Base-by-base conservation (phyloP, 352 stramenopile species). In the Pelagophyceae sp. region DNA sequence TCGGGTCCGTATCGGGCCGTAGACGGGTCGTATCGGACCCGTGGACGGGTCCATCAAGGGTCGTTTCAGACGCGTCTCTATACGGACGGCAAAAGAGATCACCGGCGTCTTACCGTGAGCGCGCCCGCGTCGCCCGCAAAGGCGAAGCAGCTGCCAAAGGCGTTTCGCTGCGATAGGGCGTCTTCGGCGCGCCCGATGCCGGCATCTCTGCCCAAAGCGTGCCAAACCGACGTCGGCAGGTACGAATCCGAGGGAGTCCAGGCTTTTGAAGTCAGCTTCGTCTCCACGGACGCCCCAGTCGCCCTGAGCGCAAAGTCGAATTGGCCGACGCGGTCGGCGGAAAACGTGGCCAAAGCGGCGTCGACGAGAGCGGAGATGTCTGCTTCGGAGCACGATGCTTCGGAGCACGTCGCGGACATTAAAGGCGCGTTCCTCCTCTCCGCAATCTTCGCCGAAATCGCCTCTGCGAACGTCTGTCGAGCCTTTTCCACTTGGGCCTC, bases 101-200 rank as follows among this genome's bases (percentile, higher is more conserved):
- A n/a, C n/a, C n/a, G n/a, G n/a, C n/a, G n/a, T n/a, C n/a, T n/a
- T n/a, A n/a, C 85, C 0, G 90, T 91, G 20, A 95, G 82, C 17
- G 84, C 88, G 29, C 89, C 90, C 11, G 79, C 83, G 3, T 82
- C 77, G 0, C 88, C 86, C 5, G 76, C 74, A 40, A 93, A 83
- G 31, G 84, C 85, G 88, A 89, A 95, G 77, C 90, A 95, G 54
- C 85, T 91, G 23, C 90, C 90, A 23, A 93, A 88, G 76, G 32
- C 54, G 20, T 38, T 67, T 27, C 45, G 33, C 20, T 35, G 33
- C 35, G 69, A 70, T 25, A 80, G 69, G 38, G 72, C 77, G 51
- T 70, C 72, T 33, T 77, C 71, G 0, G 71, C 31, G 31, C 71
- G 71, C 11, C 77, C 67, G 67, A 74, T 37, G 67, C 67, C 67